These are phyloP conservation scores for Pseudogymnoascus sp. DNA, from an alignment of 2,329 filamentous ascomycete genomes.

Conservation along the genomic window DNA sequence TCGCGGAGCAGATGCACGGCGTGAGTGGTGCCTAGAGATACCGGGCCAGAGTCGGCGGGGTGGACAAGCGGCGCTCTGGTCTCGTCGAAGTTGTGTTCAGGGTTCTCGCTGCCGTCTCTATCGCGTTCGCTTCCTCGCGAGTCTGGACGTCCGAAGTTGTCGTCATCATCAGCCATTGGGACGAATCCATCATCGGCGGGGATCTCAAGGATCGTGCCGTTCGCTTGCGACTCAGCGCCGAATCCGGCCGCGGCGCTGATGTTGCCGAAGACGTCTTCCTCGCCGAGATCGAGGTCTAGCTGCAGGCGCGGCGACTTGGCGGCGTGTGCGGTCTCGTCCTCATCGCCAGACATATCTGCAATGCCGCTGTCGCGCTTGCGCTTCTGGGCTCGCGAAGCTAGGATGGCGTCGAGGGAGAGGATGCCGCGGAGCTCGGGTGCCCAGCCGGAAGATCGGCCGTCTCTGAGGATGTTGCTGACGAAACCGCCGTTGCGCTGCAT, in stretches of 20 bases:
- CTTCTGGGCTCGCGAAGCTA: slow-evolving; percentile 74
- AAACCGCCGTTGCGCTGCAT: slow-evolving; percentile 90
- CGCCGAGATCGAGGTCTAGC: slow-evolving; percentile 47
- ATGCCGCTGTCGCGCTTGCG: slow-evolving; percentile 87
- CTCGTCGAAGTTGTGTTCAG: slow-evolving; percentile 65
- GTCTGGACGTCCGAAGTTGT: slow-evolving; percentile 22
- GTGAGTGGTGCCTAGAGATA: slow-evolving; percentile 88
- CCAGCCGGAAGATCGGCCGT: slow-evolving; percentile 72
- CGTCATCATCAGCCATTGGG: slow-evolving; percentile 39
- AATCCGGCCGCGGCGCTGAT: slow-evolving; percentile 43
- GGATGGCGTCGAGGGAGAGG: slow-evolving; percentile 76
- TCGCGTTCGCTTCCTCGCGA: slow-evolving; percentile 30
- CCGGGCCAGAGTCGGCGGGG: slow-evolving; percentile 74
- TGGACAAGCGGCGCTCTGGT: slow-evolving; percentile 70
- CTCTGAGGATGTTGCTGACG: slow-evolving; percentile 77
- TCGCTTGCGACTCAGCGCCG: slow-evolving; percentile 44
- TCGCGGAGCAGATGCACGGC: slow-evolving; percentile 92
- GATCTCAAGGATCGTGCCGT: slow-evolving; percentile 60
- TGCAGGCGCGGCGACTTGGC: slow-evolving; percentile 65
- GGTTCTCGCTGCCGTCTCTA: slow-evolving; percentile 32
- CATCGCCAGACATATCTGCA: slow-evolving; percentile 67
- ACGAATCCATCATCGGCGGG: slow-evolving; percentile 46
- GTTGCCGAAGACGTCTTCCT: slow-evolving; percentile 46
- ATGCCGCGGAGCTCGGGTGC: slow-evolving; percentile 90
- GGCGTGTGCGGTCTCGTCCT: slow-evolving; percentile 45